Evolutionary conservation across 129 eudicot genomes (phyloP).

Genomic region (Scalesia atractyloides): DNA sequence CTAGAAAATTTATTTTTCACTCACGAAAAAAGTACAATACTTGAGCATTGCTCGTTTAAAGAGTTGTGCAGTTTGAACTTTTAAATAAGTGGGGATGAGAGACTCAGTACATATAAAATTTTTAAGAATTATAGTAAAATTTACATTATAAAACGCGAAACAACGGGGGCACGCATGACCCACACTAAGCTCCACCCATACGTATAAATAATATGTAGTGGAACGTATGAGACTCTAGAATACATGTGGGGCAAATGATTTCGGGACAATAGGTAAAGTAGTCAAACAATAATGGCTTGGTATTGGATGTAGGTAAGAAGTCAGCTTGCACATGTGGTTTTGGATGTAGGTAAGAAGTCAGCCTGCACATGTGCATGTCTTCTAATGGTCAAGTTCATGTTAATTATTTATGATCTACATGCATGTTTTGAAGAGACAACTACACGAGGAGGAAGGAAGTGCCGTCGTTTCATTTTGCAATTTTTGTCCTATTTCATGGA

Average conservation of each 20-base stretch:
- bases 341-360: background rate
- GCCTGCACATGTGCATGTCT: slow-evolving; percentile 31
- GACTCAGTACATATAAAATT: no score
- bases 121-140: no score
- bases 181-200: no score
- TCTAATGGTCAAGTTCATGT: slow-evolving; percentile 6
- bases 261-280: slow-evolving; percentile 20
- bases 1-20: no score
- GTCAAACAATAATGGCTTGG: slow-evolving; percentile 9
- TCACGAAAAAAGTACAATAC: no score
- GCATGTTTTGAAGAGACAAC: slow-evolving; percentile 18
- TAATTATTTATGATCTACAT: background rate
- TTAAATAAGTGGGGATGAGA: no score
- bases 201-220: no score
- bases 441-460: slow-evolving; percentile 2
- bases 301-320: background rate
- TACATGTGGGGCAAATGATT: slow-evolving; percentile 24
- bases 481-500: slow-evolving; percentile 8
- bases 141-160: no score
- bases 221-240: slow-evolving; percentile 5
- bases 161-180: no score
- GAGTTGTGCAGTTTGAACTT: no score
- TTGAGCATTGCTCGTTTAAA: no score
- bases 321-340: slow-evolving; percentile 22
- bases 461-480: background rate